phyloP scores from a whole-genome alignment of 2,329 filamentous ascomycete genomes.

The Elsinoe ampelina region DNA sequence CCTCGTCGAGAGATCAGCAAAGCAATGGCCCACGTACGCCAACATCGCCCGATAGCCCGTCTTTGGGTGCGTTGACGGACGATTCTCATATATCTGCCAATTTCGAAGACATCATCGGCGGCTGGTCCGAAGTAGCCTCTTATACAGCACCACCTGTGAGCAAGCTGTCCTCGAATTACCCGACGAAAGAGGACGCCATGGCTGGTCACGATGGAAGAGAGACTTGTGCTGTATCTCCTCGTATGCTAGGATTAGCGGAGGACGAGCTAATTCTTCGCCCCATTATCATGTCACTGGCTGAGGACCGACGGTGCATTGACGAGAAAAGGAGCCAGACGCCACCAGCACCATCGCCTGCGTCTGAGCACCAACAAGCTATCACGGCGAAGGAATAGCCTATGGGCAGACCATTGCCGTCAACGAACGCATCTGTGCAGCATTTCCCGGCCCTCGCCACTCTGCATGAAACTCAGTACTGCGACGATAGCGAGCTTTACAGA shows the following conservation, averaged over 20 bases:
- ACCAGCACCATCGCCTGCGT: too few relatives aligned
- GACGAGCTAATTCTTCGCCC: too few relatives aligned
- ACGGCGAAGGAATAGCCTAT: too few relatives aligned
- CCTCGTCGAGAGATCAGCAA: too few relatives aligned
- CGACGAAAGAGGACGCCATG: neutral
- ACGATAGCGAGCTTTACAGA: neutral
- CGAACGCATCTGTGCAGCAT: neutral
- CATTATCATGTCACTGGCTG: too few relatives aligned
- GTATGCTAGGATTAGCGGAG: neutral
- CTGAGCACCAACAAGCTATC: too few relatives aligned
- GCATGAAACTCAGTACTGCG: neutral
- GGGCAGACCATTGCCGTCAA: neutral
- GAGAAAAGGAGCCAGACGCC: too few relatives aligned
- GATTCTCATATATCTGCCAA: neutral
- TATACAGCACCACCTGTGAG: neutral
- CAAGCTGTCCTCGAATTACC: neutral
- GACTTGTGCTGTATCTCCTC: neutral
- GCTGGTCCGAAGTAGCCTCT: neutral
- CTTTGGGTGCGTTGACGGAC: neutral
- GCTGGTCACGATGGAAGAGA: neutral
- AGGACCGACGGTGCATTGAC: too few relatives aligned
- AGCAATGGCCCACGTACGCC: too few relatives aligned
- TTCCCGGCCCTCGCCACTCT: neutral
- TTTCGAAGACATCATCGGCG: neutral
- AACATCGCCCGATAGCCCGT: too few relatives aligned